Percentiles rank a stretch among this genome's conserved stretches.
These are phyloP conservation scores for Carex parvula DNA, from an alignment of 176 grass and related monocot genomes.

Conservation along the genomic window DNA sequence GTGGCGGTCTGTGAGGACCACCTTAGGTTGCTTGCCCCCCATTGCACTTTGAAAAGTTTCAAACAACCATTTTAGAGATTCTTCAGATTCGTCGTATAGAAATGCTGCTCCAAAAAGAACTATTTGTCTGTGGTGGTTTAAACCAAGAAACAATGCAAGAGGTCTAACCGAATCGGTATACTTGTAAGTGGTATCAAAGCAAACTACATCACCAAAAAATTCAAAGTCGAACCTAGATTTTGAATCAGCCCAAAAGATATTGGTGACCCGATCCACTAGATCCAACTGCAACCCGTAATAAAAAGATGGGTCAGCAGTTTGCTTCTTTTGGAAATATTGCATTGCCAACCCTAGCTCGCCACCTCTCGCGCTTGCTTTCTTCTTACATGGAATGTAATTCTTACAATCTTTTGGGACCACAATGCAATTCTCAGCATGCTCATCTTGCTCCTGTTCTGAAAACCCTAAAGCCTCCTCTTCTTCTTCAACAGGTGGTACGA, in stretches of 20 bases:
- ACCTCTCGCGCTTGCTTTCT: conserved; percentile 4
- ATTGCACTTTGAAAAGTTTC: conserved; percentile 38
- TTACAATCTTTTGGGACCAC: conserved; percentile 12
- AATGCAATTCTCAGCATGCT: background rate
- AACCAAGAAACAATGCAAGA: conserved; percentile 32
- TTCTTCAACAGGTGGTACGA: background rate
- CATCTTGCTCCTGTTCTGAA: conserved; percentile 21
- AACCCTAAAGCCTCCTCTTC: background rate
- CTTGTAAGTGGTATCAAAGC: conserved; percentile 44
- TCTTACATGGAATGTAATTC: conserved; percentile 34
- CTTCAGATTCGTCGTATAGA: conserved; percentile 37
- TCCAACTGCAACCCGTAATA: conserved; percentile 48
- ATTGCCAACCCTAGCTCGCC: conserved; percentile 30
- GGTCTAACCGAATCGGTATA: conserved; percentile 32
- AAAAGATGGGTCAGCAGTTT: conserved; percentile 37
- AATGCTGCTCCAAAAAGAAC: conserved; percentile 42
- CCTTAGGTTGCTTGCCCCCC: conserved; percentile 31
- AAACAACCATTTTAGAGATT: conserved; percentile 47
- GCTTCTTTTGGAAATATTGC: conserved; percentile 41
- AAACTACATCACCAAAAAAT: conserved; percentile 41
- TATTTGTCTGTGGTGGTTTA: conserved; percentile 48
- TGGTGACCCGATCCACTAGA: conserved; percentile 29
- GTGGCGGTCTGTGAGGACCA: conserved; percentile 35
- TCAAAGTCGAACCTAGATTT: conserved; percentile 39
- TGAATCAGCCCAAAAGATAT: conserved; percentile 41